These are phyloP conservation scores for Penicillium diatomitis DNA, from an alignment of 495 filamentous ascomycete species.

Conservation along the genomic window DNA sequence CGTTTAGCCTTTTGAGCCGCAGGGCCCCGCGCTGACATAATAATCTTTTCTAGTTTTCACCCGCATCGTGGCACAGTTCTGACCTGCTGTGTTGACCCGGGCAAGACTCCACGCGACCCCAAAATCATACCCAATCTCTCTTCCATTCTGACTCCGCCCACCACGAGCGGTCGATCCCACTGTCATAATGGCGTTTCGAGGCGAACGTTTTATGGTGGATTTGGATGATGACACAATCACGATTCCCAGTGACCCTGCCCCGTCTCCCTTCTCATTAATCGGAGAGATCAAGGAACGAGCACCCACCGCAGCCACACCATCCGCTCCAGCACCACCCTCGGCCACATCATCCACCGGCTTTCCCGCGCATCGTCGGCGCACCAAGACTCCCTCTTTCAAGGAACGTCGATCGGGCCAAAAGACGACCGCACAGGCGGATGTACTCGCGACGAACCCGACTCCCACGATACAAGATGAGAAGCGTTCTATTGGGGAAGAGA, in stretches of 20 bases:
- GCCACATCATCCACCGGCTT: slow-evolving; percentile 58
- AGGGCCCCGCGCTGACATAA: slow-evolving; percentile 24
- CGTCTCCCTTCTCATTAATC: slow-evolving; percentile 44
- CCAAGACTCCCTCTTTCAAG: slow-evolving; percentile 66
- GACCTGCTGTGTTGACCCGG: too few species aligned
- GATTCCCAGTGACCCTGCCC: slow-evolving; percentile 7
- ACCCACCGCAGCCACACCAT: slow-evolving; percentile 42
- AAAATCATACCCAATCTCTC: background rate
- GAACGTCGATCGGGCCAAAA: slow-evolving; percentile 43
- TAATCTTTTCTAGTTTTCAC: slow-evolving; percentile 9
- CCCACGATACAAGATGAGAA: slow-evolving; percentile 41
- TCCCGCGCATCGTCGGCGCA: slow-evolving; percentile 73
- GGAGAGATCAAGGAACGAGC: slow-evolving; percentile 70
- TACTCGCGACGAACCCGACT: background rate
- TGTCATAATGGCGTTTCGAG: slow-evolving; percentile 45
- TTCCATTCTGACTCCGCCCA: background rate
- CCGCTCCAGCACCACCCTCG: slow-evolving; percentile 48
- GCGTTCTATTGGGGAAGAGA: slow-evolving; percentile 69
- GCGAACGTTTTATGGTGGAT: slow-evolving; percentile 51
- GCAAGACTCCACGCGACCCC: too few species aligned
- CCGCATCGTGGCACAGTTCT: too few species aligned
- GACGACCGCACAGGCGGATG: background rate
- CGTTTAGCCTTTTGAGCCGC: slow-evolving; percentile 39
- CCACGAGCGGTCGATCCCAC: background rate
- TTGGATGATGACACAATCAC: slow-evolving; percentile 32